Evolutionary conservation across 148 eudicot species (phyloP).

Genomic region (Chenopodium berlandieri): DNA sequence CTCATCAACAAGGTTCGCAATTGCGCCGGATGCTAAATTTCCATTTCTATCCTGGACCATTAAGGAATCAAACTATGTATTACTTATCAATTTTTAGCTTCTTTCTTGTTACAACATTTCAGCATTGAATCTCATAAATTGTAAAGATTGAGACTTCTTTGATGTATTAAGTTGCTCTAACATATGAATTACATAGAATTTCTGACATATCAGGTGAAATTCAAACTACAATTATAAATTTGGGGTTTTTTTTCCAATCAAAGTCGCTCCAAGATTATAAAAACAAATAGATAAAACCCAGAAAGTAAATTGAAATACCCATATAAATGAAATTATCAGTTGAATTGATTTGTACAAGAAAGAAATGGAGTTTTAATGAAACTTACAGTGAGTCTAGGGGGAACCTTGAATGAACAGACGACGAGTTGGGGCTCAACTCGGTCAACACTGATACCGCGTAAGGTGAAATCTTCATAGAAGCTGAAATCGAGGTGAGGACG

Average conservation of each 20-base stretch:
- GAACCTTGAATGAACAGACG: constrained; percentile 56
- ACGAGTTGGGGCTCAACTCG: constrained; percentile 50
- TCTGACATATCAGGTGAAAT: no score
- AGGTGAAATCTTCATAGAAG: constrained; percentile 48
- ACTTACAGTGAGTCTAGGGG: constrained; percentile 62
- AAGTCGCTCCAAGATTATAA: not conserved
- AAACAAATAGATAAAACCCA: no score
- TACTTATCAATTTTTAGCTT: not conserved
- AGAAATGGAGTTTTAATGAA: not conserved
- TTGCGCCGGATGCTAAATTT: constrained; percentile 57
- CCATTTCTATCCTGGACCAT: constrained; percentile 53
- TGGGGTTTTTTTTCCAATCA: not conserved
- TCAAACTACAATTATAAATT: no score
- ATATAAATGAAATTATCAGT: not conserved
- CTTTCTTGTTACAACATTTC: not conserved
- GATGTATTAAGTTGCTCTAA: no score
- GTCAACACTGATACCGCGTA: constrained; percentile 53
- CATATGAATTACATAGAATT: not conserved
- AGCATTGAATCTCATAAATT: not conserved
- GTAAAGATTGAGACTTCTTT: no score
- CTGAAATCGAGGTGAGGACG: constrained; percentile 29
- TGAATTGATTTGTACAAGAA: not conserved
- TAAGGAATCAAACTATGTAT: not conserved
- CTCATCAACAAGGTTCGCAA: constrained; percentile 72
- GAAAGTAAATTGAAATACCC: not conserved